These are phyloP conservation scores for Trametes cubensis DNA, from an alignment of 768 basidiomycete species.

Conservation along the genomic window DNA sequence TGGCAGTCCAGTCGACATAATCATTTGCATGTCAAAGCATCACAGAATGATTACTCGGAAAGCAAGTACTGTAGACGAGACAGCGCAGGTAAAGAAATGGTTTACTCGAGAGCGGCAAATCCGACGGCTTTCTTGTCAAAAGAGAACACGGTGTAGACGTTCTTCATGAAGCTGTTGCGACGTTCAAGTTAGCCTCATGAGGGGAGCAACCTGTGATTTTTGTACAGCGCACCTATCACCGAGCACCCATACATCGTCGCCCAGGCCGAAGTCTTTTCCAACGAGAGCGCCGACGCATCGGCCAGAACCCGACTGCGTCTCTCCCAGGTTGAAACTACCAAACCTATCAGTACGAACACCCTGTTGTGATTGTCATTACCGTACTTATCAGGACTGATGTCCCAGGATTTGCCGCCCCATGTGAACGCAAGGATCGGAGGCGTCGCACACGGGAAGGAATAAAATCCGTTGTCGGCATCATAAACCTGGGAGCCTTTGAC, in stretches of 20 bases:
- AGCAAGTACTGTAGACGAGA: too few species aligned
- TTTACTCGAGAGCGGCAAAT: slow-evolving; percentile 21
- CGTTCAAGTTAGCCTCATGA: too few species aligned
- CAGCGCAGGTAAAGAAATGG: too few species aligned
- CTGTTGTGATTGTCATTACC: neutral
- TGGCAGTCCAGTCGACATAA: too few species aligned
- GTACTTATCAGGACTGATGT: slow-evolving; percentile 12
- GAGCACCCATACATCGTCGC: slow-evolving; percentile 24
- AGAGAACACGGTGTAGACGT: slow-evolving; percentile 29
- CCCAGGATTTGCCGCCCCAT: slow-evolving; percentile 22
- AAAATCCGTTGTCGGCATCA: slow-evolving; percentile 22
- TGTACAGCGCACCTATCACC: slow-evolving; percentile 18
- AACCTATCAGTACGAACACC: neutral
- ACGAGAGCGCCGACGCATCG: slow-evolving; percentile 30
- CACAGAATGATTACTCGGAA: too few species aligned
- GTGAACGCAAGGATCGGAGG: slow-evolving; percentile 18
- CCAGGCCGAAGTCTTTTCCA: slow-evolving; percentile 21
- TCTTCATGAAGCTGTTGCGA: slow-evolving; percentile 25
- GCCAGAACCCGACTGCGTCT: neutral
- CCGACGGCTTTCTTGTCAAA: slow-evolving; percentile 22
- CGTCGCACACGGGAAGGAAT: slow-evolving; percentile 25
- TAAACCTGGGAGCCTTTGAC: slow-evolving; percentile 24
- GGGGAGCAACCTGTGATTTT: too few species aligned
- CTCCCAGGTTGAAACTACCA: slow-evolving; percentile 37
- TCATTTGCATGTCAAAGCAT: too few species aligned